These are phyloP conservation scores for Podospora comata DNA, from an alignment of 495 filamentous ascomycete species.

Conservation along the genomic window DNA sequence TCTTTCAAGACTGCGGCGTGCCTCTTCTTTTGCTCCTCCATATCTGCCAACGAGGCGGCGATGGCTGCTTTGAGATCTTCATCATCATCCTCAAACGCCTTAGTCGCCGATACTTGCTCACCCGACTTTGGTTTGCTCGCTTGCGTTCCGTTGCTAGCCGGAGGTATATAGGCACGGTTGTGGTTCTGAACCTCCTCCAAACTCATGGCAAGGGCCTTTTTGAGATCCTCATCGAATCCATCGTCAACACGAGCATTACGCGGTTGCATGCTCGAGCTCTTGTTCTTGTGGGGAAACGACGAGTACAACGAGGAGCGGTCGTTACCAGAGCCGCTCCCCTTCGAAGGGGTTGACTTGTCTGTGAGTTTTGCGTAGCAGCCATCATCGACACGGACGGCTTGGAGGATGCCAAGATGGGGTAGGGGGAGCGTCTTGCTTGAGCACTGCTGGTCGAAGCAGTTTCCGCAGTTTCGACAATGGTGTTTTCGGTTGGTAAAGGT, in stretches of 20 bases:
- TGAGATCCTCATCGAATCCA: slow-evolving; percentile 88
- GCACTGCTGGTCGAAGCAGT: slow-evolving; percentile 91
- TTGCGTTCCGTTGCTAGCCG: slow-evolving; percentile 36
- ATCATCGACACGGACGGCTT: slow-evolving; percentile 93
- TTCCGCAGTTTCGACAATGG: slow-evolving; percentile 95
- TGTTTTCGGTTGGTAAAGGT: slow-evolving; percentile 98
- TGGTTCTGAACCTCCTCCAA: slow-evolving; percentile 82
- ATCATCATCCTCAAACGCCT: slow-evolving; percentile 74
- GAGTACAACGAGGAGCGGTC: slow-evolving; percentile 34
- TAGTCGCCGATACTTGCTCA: slow-evolving; percentile 38
- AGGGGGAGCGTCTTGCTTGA: slow-evolving; percentile 84
- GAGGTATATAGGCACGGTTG: slow-evolving; percentile 42
- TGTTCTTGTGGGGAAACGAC: slow-evolving; percentile 39
- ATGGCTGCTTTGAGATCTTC: slow-evolving; percentile 94
- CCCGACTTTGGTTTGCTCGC: slow-evolving; percentile 38
- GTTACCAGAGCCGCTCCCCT: slow-evolving; percentile 23
- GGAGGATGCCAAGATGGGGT: slow-evolving; percentile 87
- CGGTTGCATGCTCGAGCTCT: slow-evolving; percentile 71
- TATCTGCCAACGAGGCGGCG: slow-evolving; percentile 91
- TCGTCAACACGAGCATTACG: slow-evolving; percentile 80
- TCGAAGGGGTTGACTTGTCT: slow-evolving; percentile 57
- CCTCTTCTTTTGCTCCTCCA: slow-evolving; percentile 96
- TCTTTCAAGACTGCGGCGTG: slow-evolving; percentile 78
- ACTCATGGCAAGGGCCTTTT: slow-evolving; percentile 91
- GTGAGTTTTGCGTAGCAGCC: slow-evolving; percentile 89